These are phyloP conservation scores for Coffea eugenioides DNA, from an alignment of 257 asterid species.

Conservation along the genomic window DNA sequence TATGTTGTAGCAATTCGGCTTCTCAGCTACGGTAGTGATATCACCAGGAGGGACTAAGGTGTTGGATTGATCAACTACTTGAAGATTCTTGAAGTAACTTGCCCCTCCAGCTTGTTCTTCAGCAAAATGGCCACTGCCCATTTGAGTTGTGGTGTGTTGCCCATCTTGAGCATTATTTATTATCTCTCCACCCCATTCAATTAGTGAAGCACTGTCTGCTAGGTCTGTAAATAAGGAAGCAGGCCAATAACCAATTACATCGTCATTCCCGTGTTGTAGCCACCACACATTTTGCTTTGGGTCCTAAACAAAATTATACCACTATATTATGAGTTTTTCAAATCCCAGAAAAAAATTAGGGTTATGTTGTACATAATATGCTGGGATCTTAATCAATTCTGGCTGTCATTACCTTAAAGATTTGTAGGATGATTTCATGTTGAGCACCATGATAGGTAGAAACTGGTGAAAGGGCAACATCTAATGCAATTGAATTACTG, in stretches of 20 bases:
- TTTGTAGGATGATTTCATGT: slow-evolving; percentile 16
- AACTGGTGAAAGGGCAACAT: slow-evolving; percentile 20
- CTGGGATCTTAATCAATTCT: too few relatives aligned
- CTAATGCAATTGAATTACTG: slow-evolving; percentile 18
- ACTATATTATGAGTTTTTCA: too few relatives aligned
- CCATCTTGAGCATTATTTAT: slow-evolving; percentile 5
- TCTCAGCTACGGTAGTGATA: not conserved
- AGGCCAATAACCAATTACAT: slow-evolving; percentile 86
- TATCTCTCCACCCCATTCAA: slow-evolving; percentile 52
- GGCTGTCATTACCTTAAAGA: slow-evolving; percentile 25
- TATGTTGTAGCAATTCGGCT: slow-evolving; percentile 37
- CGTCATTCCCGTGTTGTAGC: slow-evolving; percentile 70
- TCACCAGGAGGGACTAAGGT: not conserved
- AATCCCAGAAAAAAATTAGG: too few relatives aligned
- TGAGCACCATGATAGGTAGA: slow-evolving; percentile 30
- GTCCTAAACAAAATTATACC: slow-evolving; percentile 44
- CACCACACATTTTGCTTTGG: slow-evolving; percentile 83
- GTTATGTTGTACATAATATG: too few relatives aligned
- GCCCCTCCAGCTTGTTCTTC: slow-evolving; percentile 15
- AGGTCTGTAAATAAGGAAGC: slow-evolving; percentile 53
- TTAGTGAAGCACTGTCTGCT: slow-evolving; percentile 63
- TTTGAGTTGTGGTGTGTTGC: slow-evolving; percentile 22
- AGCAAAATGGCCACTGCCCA: slow-evolving; percentile 29
- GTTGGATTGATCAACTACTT: slow-evolving; percentile 13
- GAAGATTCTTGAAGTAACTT: slow-evolving; percentile 15